A percentile compares a stretch with the other conserved stretches of the same genome.
Evolutionary conservation across 192 early-diverging fungal genomes (phyloP).

Genomic region (Allomyces arbusculus): DNA sequence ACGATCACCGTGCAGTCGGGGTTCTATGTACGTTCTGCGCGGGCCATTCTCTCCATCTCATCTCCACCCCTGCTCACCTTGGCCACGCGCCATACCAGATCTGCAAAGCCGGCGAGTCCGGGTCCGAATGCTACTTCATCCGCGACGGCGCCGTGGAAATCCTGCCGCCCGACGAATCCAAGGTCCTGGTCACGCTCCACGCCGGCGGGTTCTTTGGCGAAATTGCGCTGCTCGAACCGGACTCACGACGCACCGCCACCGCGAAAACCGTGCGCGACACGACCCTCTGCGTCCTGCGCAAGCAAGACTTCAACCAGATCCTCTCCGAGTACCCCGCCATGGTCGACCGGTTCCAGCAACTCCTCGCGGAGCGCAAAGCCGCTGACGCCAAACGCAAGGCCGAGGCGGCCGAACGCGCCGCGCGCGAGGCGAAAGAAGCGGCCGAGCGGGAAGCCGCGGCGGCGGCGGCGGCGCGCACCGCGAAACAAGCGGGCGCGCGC

Average conservation of each 20-base stretch:
- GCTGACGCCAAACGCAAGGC: background rate
- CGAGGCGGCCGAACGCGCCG: no score
- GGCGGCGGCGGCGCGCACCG: no score
- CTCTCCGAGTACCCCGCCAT: background rate
- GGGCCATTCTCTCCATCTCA: no score
- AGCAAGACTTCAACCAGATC: background rate
- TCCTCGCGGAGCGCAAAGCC: background rate
- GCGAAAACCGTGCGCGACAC: background rate
- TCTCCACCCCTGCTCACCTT: no score
- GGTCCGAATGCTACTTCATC: constrained; percentile 8
- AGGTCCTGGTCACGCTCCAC: background rate
- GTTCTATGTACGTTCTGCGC: background rate
- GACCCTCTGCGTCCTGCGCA: background rate
- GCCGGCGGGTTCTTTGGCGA: background rate
- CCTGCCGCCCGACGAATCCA: background rate
- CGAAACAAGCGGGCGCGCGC: no score
- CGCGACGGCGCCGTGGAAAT: constrained; percentile 5
- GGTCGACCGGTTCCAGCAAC: background rate
- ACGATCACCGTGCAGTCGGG: background rate
- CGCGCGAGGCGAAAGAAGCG: no score
- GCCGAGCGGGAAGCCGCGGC: no score
- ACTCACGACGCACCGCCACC: background rate
- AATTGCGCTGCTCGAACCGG: background rate
- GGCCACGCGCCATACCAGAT: no score
- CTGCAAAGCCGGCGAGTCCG: constrained; percentile 6